A percentile compares a stretch with the other conserved stretches of the same genome.
Conservation (phyloP, 148 eudicot species). For the Rhododendron ferrugineum region DNA sequence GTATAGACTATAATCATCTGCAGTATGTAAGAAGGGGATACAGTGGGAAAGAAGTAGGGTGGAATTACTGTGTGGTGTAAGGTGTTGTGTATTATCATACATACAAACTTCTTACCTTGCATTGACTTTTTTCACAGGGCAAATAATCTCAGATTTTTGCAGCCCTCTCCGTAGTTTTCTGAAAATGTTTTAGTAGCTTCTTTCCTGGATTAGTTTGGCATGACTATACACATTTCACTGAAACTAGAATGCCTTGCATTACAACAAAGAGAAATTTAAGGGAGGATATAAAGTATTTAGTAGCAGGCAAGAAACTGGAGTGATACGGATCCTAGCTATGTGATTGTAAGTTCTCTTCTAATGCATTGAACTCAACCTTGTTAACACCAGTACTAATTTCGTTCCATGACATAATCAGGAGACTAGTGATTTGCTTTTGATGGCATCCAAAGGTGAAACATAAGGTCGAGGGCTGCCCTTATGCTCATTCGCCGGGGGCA, state of each 20-base stretch:
- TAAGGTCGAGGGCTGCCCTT: background rate
- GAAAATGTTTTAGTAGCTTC: background rate
- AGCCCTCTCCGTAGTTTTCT: background rate
- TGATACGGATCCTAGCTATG: background rate
- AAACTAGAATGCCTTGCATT: background rate
- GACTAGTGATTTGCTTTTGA: background rate
- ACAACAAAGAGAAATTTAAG: background rate
- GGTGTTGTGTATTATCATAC: background rate
- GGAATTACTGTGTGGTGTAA: background rate
- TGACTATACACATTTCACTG: background rate
- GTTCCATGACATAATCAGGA: background rate
- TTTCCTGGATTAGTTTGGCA: background rate
- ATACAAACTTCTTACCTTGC: background rate
- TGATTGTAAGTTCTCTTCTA: background rate
- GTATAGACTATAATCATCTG: background rate
- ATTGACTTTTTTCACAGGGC: background rate
- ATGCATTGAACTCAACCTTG: background rate
- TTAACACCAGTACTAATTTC: background rate
- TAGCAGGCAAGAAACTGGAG: background rate
- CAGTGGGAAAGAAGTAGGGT: background rate
- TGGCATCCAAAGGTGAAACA: background rate
- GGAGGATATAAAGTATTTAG: background rate
- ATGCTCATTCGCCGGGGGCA: background rate
- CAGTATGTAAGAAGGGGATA: background rate
- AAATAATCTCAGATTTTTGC: background rate